Evolutionary conservation across 2,329 filamentous ascomycete species (phyloP).

Genomic region (Verticillium nubilum): DNA sequence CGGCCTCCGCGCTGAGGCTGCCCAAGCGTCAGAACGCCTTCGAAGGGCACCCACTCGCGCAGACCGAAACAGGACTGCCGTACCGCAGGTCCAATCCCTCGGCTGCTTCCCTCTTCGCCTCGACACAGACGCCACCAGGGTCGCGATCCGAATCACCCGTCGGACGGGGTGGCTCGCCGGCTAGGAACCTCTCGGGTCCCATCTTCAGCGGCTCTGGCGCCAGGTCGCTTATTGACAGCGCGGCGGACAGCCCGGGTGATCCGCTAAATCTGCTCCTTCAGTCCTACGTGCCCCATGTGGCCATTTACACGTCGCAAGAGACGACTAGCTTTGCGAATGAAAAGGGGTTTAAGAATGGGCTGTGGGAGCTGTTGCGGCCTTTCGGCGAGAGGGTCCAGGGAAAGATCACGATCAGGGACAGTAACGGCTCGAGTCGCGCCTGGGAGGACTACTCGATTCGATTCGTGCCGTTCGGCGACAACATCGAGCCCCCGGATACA

Average conservation of each 20-base stretch:
- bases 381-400: conserved; percentile 87
- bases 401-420: conserved; percentile 87
- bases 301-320: conserved; percentile 80
- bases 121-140: conserved; percentile 61
- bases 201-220: conserved; percentile 45
- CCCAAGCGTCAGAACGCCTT: conserved; percentile 57
- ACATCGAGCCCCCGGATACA: conserved; percentile 45
- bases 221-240: conserved; percentile 37
- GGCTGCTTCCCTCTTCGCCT: conserved; percentile 57
- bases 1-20: conserved; percentile 52
- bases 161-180: conserved; percentile 48
- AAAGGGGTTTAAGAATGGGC: conserved; percentile 78
- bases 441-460: conserved; percentile 90
- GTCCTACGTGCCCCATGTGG: conserved; percentile 84
- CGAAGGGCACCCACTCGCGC: conserved; percentile 38
- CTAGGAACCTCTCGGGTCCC: conserved; percentile 51
- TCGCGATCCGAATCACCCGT: conserved; percentile 65
- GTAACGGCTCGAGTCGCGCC: conserved; percentile 72
- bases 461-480: conserved; percentile 67
- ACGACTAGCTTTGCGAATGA: conserved; percentile 73
- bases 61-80: conserved; percentile 48
- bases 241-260: conserved; percentile 42
- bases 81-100: conserved; percentile 51
- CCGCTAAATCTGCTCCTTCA: conserved; percentile 66
- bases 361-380: conserved; percentile 81